Evolutionary conservation across 129 eudicot genomes (phyloP), one percentile per base, ranked within the genome.

Genomic region (Flaveria linearis): DNA sequence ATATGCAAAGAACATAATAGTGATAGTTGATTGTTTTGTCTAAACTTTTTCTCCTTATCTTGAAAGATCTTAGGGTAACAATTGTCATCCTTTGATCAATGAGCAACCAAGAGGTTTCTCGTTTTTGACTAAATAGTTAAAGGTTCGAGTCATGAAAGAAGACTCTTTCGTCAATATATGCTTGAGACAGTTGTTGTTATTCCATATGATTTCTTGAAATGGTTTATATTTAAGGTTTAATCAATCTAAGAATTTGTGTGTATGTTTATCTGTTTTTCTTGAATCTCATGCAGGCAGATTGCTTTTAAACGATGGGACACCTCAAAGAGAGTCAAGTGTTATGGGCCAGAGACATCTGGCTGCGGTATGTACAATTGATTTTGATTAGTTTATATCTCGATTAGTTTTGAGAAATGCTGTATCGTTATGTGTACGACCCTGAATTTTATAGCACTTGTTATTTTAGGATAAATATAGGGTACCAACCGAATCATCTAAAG

Each of bases 401-500:
- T 4, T 36, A 5, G 41, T 36, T 36, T 36, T 30, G 20, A 7
- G 18, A 55, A 13, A 51, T 11, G 12, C 23, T 12, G 39, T 25
- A 60, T 23, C 3, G 39, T 41, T 36, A 8, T 36, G 41, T 36
- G 41, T 36, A 36, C 5, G 7, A 36, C 6, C 7, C 41, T 36
- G 41, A 36, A 36, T 36, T 36, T 36, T 67, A 25, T 30, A 53
- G 23, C 28, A 39, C 45, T 68, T 80, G 9, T 61, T 50, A 51
- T 62, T 80, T 81, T 83, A 90, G 96, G 96, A 92, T 12, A 88
- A 78, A 79, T 86, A 76, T 82, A 87, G 95, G 81, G 47, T 74
- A 26, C 90, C 97, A 10, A 87, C 89, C 3, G 93, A 87, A 84
- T 90, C 90, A 55, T 88, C 96, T 4, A 82, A 89, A 53, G 87